Evolutionary conservation across 495 filamentous ascomycete species (phyloP).

Genomic region (Barbatosphaeria neglecta): DNA sequence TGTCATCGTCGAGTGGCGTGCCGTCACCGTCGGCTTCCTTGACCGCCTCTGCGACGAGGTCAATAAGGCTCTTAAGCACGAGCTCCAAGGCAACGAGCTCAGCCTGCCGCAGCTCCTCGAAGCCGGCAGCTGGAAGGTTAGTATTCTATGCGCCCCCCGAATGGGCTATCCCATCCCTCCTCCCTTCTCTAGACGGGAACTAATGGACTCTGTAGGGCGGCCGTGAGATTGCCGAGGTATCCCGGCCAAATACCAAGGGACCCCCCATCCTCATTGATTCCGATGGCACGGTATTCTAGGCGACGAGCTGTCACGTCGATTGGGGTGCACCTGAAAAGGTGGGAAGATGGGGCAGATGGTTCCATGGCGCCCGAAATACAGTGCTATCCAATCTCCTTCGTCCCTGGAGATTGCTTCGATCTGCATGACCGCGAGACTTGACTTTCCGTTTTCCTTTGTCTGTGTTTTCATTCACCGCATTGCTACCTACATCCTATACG

Average conservation of each 20-base stretch:
- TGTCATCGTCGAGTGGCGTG: constrained; percentile 81
- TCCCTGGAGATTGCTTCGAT: too few relatives aligned
- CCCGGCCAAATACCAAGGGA: constrained; percentile 89
- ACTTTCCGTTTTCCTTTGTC: too few relatives aligned
- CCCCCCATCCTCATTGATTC: constrained; percentile 93
- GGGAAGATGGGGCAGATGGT: not conserved
- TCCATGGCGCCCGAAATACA: too few relatives aligned
- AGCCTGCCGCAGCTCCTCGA: constrained; percentile 71
- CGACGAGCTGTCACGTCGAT: not conserved
- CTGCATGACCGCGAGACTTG: too few relatives aligned
- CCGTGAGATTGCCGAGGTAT: constrained; percentile 90
- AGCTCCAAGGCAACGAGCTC: constrained; percentile 44
- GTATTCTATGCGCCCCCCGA: constrained; percentile 1
- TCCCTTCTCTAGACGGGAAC: constrained; percentile 2
- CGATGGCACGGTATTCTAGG: constrained; percentile 88
- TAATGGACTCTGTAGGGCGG: constrained; percentile 57
- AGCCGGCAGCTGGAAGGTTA: constrained; percentile 91
- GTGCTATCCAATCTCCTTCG: too few relatives aligned
- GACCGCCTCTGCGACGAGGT: constrained; percentile 63
- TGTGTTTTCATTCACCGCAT: too few relatives aligned
- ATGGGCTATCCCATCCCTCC: not conserved
- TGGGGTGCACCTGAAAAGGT: too few relatives aligned
- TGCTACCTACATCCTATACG: too few relatives aligned
- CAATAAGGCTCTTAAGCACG: constrained; percentile 44
- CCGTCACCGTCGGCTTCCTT: constrained; percentile 72